Base-by-base conservation (phyloP, 345 rosid genomes). In the Jatropha curcas region DNA sequence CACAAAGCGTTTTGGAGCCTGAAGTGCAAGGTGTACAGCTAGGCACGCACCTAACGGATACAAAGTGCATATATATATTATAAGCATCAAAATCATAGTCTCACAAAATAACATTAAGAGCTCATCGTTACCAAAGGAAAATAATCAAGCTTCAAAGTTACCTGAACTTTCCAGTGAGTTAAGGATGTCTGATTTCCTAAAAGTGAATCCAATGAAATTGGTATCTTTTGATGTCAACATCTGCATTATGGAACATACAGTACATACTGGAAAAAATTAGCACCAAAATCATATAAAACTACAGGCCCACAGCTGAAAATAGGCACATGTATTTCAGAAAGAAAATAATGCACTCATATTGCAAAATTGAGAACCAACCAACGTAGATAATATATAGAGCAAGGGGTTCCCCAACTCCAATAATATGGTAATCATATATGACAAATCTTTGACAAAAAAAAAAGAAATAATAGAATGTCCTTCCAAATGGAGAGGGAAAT, bases 201-300 rank as follows among this genome's bases (percentile, higher is more conserved):
- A 95, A 57, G 99, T 95, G 77, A 88, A 92, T 81, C 99, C 99
- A 24, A 95, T 89, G 89, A 95, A 95, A 74, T 92, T 90, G 71
- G 81, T 85, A 79, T 95, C 99, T 80, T 85, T 95, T 25, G 98
- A 95, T 59, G 99, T 86, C 88, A 95, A 75, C 98, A 95, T 95
- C 98, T 95, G 94, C 77, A 76, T 74, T 62, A 79, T 37, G 37
- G 74, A 67, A 78, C 34, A 68, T 66, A 64, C n/a, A 76, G 62
- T 37, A 67, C 17, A 39, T 11, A 58, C 56, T 33, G 57, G 31
- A 11, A 39, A n/a, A 70, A 41, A 50, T 69, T 60, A 70, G 65
- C 35, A 67, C 45, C 60, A 30, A 17, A 19, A 41, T 33, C 22
- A 60, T 71, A 24, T 31, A 35, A 33, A 53, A 65, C 43, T 51